phyloP scores from a whole-genome alignment of 2,329 filamentous ascomycete species.

The Xylaria sp. region DNA sequence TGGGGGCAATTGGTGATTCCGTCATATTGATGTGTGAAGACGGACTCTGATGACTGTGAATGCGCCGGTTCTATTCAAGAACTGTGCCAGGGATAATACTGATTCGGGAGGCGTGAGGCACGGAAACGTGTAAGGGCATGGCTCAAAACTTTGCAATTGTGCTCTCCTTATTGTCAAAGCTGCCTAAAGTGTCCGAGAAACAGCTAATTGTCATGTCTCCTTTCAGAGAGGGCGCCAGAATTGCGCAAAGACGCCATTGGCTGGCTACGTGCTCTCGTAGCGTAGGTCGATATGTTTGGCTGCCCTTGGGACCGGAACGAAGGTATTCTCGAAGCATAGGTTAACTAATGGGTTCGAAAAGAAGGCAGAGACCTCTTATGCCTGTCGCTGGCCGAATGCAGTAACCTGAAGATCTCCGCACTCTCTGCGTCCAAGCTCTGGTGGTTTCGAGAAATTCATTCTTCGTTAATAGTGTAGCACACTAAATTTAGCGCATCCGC shows the following conservation, averaged over 20 bases:
- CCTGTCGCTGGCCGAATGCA: neutral
- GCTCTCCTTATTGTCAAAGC: constrained; percentile 14
- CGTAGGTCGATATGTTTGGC: neutral
- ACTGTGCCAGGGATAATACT: neutral
- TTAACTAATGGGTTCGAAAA: constrained; percentile 6
- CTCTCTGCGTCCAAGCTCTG: neutral
- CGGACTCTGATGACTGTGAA: constrained; percentile 2
- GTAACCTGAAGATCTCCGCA: constrained; percentile 3
- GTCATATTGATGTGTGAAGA: constrained; percentile 8
- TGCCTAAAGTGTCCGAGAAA: constrained; percentile 1
- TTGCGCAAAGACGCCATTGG: constrained; percentile 18
- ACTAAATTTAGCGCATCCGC: constrained; percentile 24
- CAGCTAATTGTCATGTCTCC: constrained; percentile 6
- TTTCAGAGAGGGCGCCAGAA: neutral
- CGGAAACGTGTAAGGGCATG: neutral
- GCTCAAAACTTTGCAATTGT: neutral
- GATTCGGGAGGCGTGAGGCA: neutral
- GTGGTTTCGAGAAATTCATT: constrained; percentile 3
- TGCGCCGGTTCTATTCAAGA: neutral
- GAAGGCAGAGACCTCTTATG: neutral
- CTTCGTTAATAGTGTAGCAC: neutral
- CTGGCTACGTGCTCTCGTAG: neutral
- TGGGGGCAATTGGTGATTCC: constrained; percentile 5
- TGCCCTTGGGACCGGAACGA: neutral
- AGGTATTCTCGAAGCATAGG: constrained; percentile 20